Evolutionary conservation across 371 early-diverging fungal species (phyloP).

Genomic region (Mortierella polycephala): DNA sequence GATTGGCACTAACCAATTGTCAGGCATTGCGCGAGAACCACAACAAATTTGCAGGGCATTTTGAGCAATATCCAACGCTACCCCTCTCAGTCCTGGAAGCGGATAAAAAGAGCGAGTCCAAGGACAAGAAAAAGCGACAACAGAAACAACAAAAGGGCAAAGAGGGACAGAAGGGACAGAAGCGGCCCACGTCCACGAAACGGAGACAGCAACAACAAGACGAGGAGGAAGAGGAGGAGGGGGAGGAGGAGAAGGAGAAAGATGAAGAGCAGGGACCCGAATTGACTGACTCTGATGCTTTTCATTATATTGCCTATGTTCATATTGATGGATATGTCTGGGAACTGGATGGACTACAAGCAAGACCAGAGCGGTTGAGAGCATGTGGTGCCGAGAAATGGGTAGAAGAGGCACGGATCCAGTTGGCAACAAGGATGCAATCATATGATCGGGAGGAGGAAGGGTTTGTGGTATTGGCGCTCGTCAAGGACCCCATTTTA

Average conservation of each 20-base stretch:
- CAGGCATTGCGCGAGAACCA: slow-evolving; percentile 51
- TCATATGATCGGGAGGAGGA: slow-evolving; percentile 4
- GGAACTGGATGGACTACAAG: slow-evolving; percentile 64
- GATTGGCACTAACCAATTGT: slow-evolving; percentile 55
- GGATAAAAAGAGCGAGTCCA: too few relatives aligned
- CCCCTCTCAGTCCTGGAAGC: not conserved
- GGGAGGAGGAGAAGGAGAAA: not conserved
- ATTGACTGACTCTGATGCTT: not conserved
- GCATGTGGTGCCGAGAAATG: not conserved
- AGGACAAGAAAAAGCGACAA: too few relatives aligned
- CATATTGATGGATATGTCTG: slow-evolving; percentile 57
- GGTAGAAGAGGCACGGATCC: slow-evolving; percentile 2
- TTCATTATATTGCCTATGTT: slow-evolving; percentile 59
- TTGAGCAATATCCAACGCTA: slow-evolving; percentile 2
- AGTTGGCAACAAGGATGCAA: slow-evolving; percentile 3
- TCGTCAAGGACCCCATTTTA: slow-evolving; percentile 9
- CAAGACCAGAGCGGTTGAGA: slow-evolving; percentile 40
- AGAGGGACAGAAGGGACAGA: too few relatives aligned
- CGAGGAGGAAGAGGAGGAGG: not conserved
- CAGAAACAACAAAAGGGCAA: too few relatives aligned
- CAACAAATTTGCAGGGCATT: slow-evolving; percentile 53
- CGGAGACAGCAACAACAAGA: slow-evolving; percentile 1
- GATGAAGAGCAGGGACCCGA: not conserved
- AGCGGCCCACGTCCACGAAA: too few relatives aligned
- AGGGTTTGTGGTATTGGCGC: slow-evolving; percentile 16